Evolutionary conservation across 2,329 filamentous ascomycete genomes (phyloP).

Genomic region (Chaetomiaceae sp.): DNA sequence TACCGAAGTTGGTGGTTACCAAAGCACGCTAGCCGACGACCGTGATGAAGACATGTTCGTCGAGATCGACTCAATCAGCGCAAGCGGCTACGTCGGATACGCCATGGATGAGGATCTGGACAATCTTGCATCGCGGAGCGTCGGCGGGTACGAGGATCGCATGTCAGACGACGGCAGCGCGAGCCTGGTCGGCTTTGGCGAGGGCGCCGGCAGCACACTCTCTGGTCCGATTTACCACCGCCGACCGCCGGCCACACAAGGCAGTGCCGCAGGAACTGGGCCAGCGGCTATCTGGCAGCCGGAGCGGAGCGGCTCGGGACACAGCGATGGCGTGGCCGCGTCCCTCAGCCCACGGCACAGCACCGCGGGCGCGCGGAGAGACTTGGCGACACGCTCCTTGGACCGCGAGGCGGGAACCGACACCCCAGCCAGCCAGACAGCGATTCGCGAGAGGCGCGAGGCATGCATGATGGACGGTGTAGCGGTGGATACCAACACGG

Average conservation of each 20-base stretch:
- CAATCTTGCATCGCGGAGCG: conserved; percentile 45
- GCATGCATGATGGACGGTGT: conserved; percentile 65
- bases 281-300: conserved; percentile 36
- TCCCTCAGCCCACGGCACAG: conserved; percentile 22
- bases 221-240: conserved; percentile 70
- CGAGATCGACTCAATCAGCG: conserved; percentile 42
- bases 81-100: conserved; percentile 52
- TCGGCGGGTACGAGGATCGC: conserved; percentile 58
- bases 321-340: conserved; percentile 42
- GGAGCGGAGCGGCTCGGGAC: conserved; percentile 49
- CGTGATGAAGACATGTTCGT: conserved; percentile 61
- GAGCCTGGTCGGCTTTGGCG: conserved; percentile 85
- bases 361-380: not conserved
- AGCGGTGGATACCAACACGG: conserved; percentile 47
- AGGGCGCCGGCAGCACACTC: conserved; percentile 81
- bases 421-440: conserved; percentile 43
- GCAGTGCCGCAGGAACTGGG: conserved; percentile 19
- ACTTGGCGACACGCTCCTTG: conserved; percentile 25
- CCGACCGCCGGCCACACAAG: conserved; percentile 39
- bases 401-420: conserved; percentile 31
- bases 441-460: conserved; percentile 52
- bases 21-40: conserved; percentile 40
- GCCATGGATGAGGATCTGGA: conserved; percentile 54
- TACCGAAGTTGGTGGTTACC: conserved; percentile 50
- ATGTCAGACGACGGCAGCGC: conserved; percentile 82